A percentile compares a stretch with the other conserved stretches of the same genome.
Conservation (phyloP, 73 alveolate genomes). For the Paramecium biaurelia region DNA sequence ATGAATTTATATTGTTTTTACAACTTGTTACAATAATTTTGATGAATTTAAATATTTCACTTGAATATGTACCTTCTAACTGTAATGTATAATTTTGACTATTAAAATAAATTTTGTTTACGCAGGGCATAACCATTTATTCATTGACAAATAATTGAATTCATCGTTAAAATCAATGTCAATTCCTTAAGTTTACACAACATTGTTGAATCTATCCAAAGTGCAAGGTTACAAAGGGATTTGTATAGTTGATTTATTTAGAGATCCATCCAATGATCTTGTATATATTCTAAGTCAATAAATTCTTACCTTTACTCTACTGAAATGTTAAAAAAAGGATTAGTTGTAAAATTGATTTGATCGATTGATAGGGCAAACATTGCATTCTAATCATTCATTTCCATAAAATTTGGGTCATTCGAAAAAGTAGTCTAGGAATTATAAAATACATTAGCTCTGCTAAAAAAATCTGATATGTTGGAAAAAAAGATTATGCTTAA, state of each 20-base stretch:
- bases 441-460: not conserved
- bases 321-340: not conserved
- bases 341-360: not conserved
- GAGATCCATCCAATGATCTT: not conserved
- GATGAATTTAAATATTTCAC: slow-evolving; percentile 9
- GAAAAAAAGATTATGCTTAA: not conserved
- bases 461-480: not conserved
- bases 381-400: not conserved
- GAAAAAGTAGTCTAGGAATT: not conserved
- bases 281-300: not conserved
- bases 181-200: not conserved
- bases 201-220: not conserved
- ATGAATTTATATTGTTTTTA: not conserved
- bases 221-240: not conserved
- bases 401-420: not conserved
- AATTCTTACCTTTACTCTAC: not conserved
- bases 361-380: slow-evolving; percentile 14
- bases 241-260: not conserved
- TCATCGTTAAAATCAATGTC: not conserved
- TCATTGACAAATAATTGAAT: not conserved
- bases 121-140: slow-evolving; percentile 42
- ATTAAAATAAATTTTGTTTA: not conserved
- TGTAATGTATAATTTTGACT: not conserved
- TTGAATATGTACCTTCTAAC: not conserved
- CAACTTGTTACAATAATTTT: not conserved